Evolutionary conservation across 2,329 filamentous ascomycete genomes (phyloP).

Genomic region (Ascochyta pisi): DNA sequence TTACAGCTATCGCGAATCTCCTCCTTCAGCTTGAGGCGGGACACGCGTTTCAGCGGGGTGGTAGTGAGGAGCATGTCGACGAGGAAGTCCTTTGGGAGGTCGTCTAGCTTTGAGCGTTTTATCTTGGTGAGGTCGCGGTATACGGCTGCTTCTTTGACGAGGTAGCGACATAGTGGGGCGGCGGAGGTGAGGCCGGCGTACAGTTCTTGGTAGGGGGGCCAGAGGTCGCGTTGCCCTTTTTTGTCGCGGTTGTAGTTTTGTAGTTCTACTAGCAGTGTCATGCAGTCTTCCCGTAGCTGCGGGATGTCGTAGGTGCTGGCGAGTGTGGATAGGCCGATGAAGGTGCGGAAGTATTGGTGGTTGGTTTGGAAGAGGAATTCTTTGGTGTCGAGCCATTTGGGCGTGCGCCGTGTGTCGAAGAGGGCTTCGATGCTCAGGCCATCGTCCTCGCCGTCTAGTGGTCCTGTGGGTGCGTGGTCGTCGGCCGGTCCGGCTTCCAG

Average conservation of each 20-base stretch:
- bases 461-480: not conserved
- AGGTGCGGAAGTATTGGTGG: conserved; percentile 17
- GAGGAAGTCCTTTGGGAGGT: conserved; percentile 17
- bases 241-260: conserved; percentile 20
- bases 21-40: conserved; percentile 12
- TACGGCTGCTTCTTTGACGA: conserved; percentile 16
- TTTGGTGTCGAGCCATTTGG: conserved; percentile 11
- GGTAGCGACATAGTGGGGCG: conserved; percentile 14
- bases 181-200: conserved; percentile 8
- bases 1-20: conserved; percentile 16
- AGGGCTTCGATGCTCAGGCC: conserved; percentile 6
- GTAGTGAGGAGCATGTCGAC: conserved; percentile 20
- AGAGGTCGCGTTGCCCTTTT: conserved; percentile 6
- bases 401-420: conserved; percentile 13
- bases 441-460: conserved; percentile 3
- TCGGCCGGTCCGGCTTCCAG: conserved; percentile 2
- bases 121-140: conserved; percentile 16
- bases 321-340: conserved; percentile 23
- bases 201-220: conserved; percentile 12
- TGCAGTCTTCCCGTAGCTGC: conserved; percentile 17
- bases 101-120: conserved; percentile 10
- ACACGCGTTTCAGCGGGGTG: conserved; percentile 13
- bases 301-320: conserved; percentile 21
- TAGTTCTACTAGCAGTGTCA: conserved; percentile 16
- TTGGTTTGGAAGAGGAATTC: conserved; percentile 20